A percentile compares a stretch with the other conserved stretches of the same genome.
Conservation (phyloP, 345 rosid species). For the Sapria himalayana region DNA sequence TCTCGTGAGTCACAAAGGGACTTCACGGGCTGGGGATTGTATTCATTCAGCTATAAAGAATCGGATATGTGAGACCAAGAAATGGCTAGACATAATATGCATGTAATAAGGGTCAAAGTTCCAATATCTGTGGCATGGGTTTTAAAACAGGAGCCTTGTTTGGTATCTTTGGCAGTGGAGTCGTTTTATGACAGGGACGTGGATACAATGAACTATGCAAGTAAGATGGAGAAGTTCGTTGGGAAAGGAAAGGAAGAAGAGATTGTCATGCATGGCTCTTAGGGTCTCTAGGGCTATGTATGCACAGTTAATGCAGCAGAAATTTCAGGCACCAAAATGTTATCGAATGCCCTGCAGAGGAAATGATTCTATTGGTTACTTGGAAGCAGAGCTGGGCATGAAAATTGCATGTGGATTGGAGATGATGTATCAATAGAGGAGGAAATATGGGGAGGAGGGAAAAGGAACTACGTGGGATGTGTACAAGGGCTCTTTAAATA, state of each 20-base stretch:
- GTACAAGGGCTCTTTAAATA: conserved; percentile 50
- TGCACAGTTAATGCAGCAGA: conserved; percentile 68
- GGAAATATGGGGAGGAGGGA: conserved; percentile 59
- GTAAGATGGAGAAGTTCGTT: conserved; percentile 60
- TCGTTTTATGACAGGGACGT: conserved; percentile 81
- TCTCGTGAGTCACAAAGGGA: conserved; percentile 16
- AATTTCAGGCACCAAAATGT: conserved; percentile 70
- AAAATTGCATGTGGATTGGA: conserved; percentile 81
- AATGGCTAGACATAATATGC: conserved; percentile 37
- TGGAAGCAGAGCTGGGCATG: conserved; percentile 85
- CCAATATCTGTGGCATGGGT: conserved; percentile 56
- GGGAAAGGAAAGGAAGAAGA: conserved; percentile 30
- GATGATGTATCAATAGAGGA: conserved; percentile 69
- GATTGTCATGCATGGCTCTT: conserved; percentile 24
- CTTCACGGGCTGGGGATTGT: conserved; percentile 26
- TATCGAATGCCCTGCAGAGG: conserved; percentile 51
- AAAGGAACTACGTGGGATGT: conserved; percentile 49
- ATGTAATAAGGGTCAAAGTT: conserved; percentile 48
- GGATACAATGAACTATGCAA: conserved; percentile 70
- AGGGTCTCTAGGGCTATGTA: conserved; percentile 84
- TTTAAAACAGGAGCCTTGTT: conserved; percentile 35
- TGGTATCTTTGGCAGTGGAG: conserved; percentile 65
- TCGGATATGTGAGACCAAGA: conserved; percentile 42
- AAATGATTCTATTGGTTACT: conserved; percentile 15
- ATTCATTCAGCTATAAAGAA: conserved; percentile 35